A percentile compares a stretch with the other conserved stretches of the same genome.
Conservation (phyloP, 768 basidiomycete genomes). For the Lentinula lateritia region DNA sequence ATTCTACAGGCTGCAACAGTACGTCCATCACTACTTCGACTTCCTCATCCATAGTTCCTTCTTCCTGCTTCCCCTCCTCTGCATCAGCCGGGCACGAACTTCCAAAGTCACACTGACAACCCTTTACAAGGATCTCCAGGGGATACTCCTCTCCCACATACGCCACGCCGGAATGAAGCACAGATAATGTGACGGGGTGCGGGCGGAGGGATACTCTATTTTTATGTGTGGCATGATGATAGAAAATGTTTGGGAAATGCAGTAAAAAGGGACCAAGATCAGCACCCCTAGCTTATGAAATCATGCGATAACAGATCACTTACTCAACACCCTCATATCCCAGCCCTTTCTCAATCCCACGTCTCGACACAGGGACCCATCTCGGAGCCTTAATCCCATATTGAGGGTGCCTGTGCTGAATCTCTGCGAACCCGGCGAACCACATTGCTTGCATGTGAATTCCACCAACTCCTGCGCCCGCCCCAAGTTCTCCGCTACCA, state of each 20-base stretch:
- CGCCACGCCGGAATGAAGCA: constrained; percentile 63
- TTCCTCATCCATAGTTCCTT: constrained; percentile 42
- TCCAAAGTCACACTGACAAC: not conserved
- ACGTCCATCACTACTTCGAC: constrained; percentile 68
- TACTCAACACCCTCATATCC: constrained; percentile 44
- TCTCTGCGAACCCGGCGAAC: not conserved
- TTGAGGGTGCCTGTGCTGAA: not conserved
- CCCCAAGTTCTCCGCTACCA: not conserved
- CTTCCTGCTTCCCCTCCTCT: too few species aligned
- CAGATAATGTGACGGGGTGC: constrained; percentile 44
- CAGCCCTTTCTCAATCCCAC: constrained; percentile 30
- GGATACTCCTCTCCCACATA: constrained; percentile 80
- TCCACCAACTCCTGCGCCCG: not conserved
- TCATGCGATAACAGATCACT: constrained; percentile 14
- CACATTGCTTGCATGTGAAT: not conserved
- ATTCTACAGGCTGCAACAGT: constrained; percentile 74
- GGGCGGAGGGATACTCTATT: constrained; percentile 11
- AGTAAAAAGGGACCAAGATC: not conserved
- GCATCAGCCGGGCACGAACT: not conserved
- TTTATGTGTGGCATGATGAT: not conserved
- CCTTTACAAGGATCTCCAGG: constrained; percentile 57
- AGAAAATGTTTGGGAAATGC: not conserved
- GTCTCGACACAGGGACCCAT: not conserved
- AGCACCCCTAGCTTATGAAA: too few species aligned
- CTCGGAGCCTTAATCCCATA: not conserved